Conservation (phyloP, 2,329 filamentous ascomycete species). For the Paecilomyces sp. region DNA sequence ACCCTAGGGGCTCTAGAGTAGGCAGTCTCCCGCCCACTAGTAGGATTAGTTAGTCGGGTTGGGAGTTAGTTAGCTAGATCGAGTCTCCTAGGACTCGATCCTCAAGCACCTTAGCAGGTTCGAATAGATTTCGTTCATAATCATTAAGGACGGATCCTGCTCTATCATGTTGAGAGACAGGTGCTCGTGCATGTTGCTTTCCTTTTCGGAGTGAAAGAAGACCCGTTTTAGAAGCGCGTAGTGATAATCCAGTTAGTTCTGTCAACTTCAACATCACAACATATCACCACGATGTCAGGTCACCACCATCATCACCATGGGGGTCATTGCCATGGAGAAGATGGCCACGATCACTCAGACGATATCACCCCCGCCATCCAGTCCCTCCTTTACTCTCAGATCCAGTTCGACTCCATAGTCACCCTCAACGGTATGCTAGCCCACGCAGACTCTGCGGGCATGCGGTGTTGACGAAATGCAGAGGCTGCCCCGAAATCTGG, state of each 20-base stretch:
- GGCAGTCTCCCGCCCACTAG: no score
- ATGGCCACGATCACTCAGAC: conserved; percentile 78
- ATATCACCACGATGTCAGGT: conserved; percentile 20
- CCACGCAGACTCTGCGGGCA: not conserved
- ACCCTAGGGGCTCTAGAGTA: no score
- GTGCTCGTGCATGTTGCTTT: not conserved
- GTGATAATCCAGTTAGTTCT: not conserved
- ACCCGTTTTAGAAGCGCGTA: not conserved
- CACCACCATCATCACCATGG: conserved; percentile 32
- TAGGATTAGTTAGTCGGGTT: no score
- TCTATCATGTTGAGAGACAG: not conserved
- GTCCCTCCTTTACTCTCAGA: conserved; percentile 82
- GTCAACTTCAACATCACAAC: not conserved
- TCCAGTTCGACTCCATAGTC: conserved; percentile 77
- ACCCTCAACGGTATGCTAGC: conserved; percentile 63
- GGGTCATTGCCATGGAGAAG: conserved; percentile 41
- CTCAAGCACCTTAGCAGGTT: no score
- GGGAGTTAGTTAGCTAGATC: no score
- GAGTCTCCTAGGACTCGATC: no score
- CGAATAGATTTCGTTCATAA: no score
- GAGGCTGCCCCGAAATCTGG: conserved; percentile 61
- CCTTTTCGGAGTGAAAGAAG: not conserved
- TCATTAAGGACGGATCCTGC: no score
- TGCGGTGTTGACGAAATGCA: conserved; percentile 7
- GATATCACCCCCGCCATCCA: conserved; percentile 89